Evolutionary conservation across 305 asterid species (phyloP), one percentile per base, ranked within the genome.

Genomic region (Striga hermonthica): DNA sequence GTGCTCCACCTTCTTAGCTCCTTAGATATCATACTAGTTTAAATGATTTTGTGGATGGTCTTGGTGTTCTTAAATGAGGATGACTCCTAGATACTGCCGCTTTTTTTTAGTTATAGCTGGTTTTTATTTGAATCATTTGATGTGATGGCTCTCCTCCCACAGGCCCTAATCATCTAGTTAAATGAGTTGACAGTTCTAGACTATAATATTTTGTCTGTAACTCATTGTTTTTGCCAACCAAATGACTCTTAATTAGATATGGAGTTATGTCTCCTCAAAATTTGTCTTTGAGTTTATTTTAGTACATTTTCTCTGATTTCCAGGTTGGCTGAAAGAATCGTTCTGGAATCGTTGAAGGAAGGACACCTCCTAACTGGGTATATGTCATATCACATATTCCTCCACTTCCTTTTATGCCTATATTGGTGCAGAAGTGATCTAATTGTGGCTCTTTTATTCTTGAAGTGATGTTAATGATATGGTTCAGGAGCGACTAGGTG

Each of bases 251-350:
- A 44, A 28, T 49, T 45, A 57, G 68, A 39, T 55, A 47, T 62
- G 68, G 60, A 31, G 57, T 53, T 2, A 58, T 45, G 44, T 36
- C 31, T 64, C 36, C 4, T 10, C 58, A 60, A 57, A 64, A 35
- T 63, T 54, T 12, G 15, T 59, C 57, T 45, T 35, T 50, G 66
- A 64, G 22, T 57, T 48, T 47, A 14, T 64, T 31, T 73, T 61
- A 65, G 57, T 9, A 28, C 57, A 56, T 71, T 66, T 69, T 70
- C 57, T 69, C 59, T 70, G 62, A 36, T 69, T 60, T 63, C 63
- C 83, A 92, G 98, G 73, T 82, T 92, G 74, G 96, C 98, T 45
- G 97, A 92, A 80, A 86, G 75, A 67, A 73, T 66, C 60, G 75
- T 84, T 63, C 75, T 92, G 43, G 90, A 84, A 79, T 78, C 94